Evolutionary conservation across 129 eudicot species (phyloP).

Genomic region (Flaveria sonorensis): DNA sequence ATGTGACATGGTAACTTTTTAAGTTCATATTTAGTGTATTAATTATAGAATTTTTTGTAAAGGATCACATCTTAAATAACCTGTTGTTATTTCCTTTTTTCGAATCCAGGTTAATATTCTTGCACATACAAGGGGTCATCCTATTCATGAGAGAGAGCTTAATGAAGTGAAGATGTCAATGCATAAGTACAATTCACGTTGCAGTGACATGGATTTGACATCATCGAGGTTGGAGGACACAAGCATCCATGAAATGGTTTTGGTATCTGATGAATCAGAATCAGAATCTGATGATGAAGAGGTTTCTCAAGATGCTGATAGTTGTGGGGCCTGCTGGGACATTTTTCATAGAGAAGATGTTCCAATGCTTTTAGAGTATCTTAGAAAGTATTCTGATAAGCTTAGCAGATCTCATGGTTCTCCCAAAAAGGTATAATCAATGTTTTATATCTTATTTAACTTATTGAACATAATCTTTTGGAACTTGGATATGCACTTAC

Average conservation of each 20-base stretch:
- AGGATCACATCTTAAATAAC: not conserved
- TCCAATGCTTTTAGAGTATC: slow-evolving; percentile 72
- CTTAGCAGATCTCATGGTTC: slow-evolving; percentile 32
- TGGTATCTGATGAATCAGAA: slow-evolving; percentile 38
- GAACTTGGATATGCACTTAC: too few species aligned
- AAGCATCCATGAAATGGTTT: slow-evolving; percentile 28
- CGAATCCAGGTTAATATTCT: slow-evolving; percentile 72
- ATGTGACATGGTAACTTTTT: slow-evolving; percentile 76
- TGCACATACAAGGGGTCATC: slow-evolving; percentile 52
- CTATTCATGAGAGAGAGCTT: slow-evolving; percentile 48
- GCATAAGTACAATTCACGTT: slow-evolving; percentile 33
- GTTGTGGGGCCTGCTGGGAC: slow-evolving; percentile 79
- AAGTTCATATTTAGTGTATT: not conserved
- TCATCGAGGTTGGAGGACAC: slow-evolving; percentile 5
- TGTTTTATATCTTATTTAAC: too few species aligned
- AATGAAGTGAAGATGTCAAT: slow-evolving; percentile 43
- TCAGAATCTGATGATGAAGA: slow-evolving; percentile 43
- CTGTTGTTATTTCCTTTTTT: slow-evolving; percentile 9
- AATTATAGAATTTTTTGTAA: not conserved
- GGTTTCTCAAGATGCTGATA: slow-evolving; percentile 13
- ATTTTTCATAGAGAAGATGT: slow-evolving; percentile 73
- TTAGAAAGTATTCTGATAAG: slow-evolving; percentile 54
- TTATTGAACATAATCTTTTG: too few species aligned
- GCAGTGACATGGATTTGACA: too few species aligned
- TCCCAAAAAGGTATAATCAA: slow-evolving; percentile 43